Percentiles rank a stretch among this genome's conserved stretches.
Conservation (phyloP, 345 rosid species). For the Aquilaria malaccensis region DNA sequence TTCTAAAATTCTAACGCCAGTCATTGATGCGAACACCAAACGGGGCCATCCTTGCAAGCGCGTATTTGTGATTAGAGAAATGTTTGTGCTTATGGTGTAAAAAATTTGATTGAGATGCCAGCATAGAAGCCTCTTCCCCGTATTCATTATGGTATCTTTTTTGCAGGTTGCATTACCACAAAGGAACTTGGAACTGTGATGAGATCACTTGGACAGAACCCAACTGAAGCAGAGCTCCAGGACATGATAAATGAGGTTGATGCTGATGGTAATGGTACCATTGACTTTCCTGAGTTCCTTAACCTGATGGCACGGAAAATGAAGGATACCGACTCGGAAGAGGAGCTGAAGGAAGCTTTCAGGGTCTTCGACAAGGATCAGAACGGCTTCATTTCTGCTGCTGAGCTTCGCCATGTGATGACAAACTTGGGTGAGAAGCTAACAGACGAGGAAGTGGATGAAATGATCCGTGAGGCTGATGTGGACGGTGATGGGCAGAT, state of each 20-base stretch:
- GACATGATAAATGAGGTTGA: conserved; percentile 22
- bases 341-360: conserved; percentile 20
- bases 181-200: conserved; percentile 21
- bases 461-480: conserved; percentile 19
- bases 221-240: conserved; percentile 19
- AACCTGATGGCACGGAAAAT: conserved; percentile 21
- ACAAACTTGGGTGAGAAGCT: conserved; percentile 20
- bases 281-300: conserved; percentile 19
- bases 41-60: no score
- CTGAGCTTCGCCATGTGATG: conserved; percentile 22
- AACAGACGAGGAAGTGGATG: conserved; percentile 18
- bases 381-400: conserved; percentile 19
- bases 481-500: conserved; percentile 21
- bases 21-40: no score
- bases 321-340: conserved; percentile 19
- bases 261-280: conserved; percentile 19
- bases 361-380: conserved; percentile 21
- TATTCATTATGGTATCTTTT: background rate
- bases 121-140: no score
- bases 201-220: conserved; percentile 21
- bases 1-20: no score
- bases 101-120: no score
- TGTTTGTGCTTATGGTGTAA: no score
- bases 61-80: no score
- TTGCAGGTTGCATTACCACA: conserved; percentile 19